phyloP scores from a whole-genome alignment of 768 basidiomycete species.

The Collybia sp. region DNA sequence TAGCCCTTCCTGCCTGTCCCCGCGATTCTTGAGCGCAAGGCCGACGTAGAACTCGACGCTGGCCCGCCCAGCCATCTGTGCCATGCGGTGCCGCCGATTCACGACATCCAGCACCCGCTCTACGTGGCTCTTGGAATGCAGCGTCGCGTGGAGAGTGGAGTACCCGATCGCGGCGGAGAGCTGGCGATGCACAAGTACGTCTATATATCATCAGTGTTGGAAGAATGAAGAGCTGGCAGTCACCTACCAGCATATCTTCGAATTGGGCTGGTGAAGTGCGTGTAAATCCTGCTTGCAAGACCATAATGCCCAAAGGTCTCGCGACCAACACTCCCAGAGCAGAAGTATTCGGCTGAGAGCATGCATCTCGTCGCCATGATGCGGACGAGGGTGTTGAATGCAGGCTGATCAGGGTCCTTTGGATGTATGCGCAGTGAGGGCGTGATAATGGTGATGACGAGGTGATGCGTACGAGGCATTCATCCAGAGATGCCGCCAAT shows the following conservation, averaged over 20 bases:
- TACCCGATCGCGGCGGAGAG: constrained; percentile 87
- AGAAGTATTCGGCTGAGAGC: constrained; percentile 98
- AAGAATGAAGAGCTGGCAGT: not conserved
- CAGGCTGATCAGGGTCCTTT: constrained; percentile 77
- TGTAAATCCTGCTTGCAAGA: constrained; percentile 95
- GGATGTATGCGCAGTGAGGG: too few species aligned
- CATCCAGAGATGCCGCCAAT: constrained; percentile 83
- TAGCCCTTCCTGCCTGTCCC: constrained; percentile 35
- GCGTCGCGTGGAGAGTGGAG: constrained; percentile 73
- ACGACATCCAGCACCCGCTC: constrained; percentile 84
- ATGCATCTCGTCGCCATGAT: constrained; percentile 99
- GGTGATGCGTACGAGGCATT: constrained; percentile 63
- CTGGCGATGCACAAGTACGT: constrained; percentile 93
- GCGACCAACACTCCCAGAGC: constrained; percentile 86
- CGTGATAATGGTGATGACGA: too few species aligned
- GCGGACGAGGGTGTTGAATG: constrained; percentile 95
- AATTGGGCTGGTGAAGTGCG: constrained; percentile 98
- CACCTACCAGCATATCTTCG: constrained; percentile 84
- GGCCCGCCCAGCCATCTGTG: constrained; percentile 95
- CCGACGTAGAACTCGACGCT: constrained; percentile 98
- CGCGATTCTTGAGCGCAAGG: constrained; percentile 75
- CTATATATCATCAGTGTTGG: constrained; percentile 27
- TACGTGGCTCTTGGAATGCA: constrained; percentile 86
- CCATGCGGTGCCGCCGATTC: constrained; percentile 91
- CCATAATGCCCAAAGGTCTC: constrained; percentile 98